These are phyloP conservation scores for Fonsecaea erecta DNA, from an alignment of 2,329 filamentous ascomycete genomes.

Conservation along the genomic window DNA sequence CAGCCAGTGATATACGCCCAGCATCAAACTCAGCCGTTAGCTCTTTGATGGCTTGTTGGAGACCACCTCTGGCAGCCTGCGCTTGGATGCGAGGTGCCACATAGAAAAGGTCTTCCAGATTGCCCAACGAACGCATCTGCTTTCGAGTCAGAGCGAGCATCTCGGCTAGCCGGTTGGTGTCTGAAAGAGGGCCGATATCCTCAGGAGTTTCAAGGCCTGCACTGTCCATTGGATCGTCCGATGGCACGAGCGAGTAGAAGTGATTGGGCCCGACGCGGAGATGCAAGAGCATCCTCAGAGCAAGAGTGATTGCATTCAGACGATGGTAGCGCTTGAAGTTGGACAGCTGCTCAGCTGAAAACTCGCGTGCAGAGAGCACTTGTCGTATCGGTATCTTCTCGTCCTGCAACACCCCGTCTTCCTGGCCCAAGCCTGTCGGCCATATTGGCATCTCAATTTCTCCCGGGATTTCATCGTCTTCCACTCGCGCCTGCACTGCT, in stretches of 20 bases:
- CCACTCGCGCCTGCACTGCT: constrained; percentile 14
- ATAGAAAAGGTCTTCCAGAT: constrained; percentile 18
- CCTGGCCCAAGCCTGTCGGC: background rate
- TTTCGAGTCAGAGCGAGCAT: constrained; percentile 25
- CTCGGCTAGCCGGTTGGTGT: constrained; percentile 23
- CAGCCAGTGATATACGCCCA: constrained; percentile 23
- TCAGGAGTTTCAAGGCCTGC: constrained; percentile 6
- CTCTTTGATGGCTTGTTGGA: constrained; percentile 21
- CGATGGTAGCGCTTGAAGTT: constrained; percentile 27
- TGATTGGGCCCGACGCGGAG: constrained; percentile 27
- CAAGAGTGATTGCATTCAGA: constrained; percentile 31
- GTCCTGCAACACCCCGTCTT: background rate
- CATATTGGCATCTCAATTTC: constrained; percentile 24
- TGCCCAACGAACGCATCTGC: constrained; percentile 21
- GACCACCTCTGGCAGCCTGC: constrained; percentile 15
- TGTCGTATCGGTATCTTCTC: background rate
- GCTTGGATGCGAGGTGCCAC: constrained; percentile 21
- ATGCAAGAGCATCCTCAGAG: constrained; percentile 31
- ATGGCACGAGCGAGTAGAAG: constrained; percentile 22
- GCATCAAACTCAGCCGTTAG: constrained; percentile 25
- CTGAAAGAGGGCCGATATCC: constrained; percentile 6
- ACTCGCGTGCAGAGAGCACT: constrained; percentile 15
- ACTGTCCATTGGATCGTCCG: constrained; percentile 18
- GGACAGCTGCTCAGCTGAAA: constrained; percentile 25
- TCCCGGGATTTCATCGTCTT: constrained; percentile 8